Base-by-base conservation (phyloP, 768 basidiomycete genomes). In the Crassisporium funariophilum region DNA sequence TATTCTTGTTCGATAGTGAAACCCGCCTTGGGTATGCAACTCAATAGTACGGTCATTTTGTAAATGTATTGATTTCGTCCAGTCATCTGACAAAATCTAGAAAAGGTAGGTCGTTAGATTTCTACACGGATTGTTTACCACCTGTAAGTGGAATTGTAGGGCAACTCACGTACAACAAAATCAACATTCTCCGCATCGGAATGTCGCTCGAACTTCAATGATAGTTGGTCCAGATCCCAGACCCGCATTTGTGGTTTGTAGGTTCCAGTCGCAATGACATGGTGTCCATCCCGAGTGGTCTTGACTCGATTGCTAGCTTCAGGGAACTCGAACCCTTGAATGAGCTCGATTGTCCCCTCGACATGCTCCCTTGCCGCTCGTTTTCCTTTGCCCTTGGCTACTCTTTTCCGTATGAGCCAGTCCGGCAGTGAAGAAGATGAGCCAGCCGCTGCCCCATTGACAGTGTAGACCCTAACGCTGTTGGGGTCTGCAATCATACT, bases 241-340 rank as follows among this genome's bases (percentile, higher is more conserved):
- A 95, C 91, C 47, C 90, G 80, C 67, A 98, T 92, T 64, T 97
- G 92, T 2, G 97, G 97, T 67, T 99, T 99, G 72, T 99, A 99
- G 3, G 88, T 91, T 19, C 97, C 97, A 17, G 95, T 98, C 0
- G 93, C 95, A 46, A 98, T 79, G 9, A 83, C 87, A 79, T 95
- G 88, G 58, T 88, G 85, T 1, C 97, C 95, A 65, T 99, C 95
- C 29, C 86, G 74, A 2, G 95, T 98, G 4, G 87, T 87, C 67
- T 85, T 93, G 57, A 99, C 78, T 56, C 83, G 84, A 68, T 92
- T 95, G 64, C 91, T 92, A 12, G 95, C 93, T 64, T 98, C 94
- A 6, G 97, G 95, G 56, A 99, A 98, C 60, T 95, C 92, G 66
- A 98, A 97, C 47, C 94, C 88, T 61, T 99, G 93, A 40, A 94